Evolutionary conservation across 148 eudicot genomes (phyloP), one percentile per base, ranked within the genome.

Genomic region (Polygonum aviculare): DNA sequence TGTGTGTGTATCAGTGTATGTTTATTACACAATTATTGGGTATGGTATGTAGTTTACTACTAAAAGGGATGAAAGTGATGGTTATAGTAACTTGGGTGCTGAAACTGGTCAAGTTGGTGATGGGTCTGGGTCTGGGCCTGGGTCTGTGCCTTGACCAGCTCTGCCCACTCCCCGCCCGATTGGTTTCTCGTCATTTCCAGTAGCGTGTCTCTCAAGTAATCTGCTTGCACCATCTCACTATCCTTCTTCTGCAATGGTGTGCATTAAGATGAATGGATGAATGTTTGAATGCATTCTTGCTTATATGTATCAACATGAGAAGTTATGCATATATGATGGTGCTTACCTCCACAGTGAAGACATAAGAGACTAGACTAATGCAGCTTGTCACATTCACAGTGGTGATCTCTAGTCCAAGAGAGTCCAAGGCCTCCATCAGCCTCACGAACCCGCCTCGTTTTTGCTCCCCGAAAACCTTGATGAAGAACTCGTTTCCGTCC

Each of bases 381-480:
- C 84, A 89, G 77, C 91, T 92, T 19, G 96, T 92, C 40, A 88
- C 87, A 71, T 88, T 92, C 48, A 88, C 93, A 80, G 85, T 87
- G 4, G 85, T 91, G 14, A 92, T 90, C 82, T 94, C 94, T 74
- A 94, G 78, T 22, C 97, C 96, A 45, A 90, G 82, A 77, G 86
- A 86, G 69, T 75, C 84, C 75, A 92, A 81, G 50, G 91, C 97
- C 85, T 89, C 93, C 93, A 92, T 83, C 67, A 92, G 74, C 78
- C 88, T 89, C 80, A 90, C 97, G 74, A 94, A 90, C 2, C 98
- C 96, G 7, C 98, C 96, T 69, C 79, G 69, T 83, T 84, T 92
- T 75, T 94, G 96, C 85, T 90, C 98, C 12, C 97, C 89, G 16
- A 94, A 94, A 15, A 94, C 96, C 85, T 89, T 95, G 77, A 95